Base-by-base conservation (phyloP, 2,329 filamentous ascomycete genomes). In the Exophiala aquamarina region DNA sequence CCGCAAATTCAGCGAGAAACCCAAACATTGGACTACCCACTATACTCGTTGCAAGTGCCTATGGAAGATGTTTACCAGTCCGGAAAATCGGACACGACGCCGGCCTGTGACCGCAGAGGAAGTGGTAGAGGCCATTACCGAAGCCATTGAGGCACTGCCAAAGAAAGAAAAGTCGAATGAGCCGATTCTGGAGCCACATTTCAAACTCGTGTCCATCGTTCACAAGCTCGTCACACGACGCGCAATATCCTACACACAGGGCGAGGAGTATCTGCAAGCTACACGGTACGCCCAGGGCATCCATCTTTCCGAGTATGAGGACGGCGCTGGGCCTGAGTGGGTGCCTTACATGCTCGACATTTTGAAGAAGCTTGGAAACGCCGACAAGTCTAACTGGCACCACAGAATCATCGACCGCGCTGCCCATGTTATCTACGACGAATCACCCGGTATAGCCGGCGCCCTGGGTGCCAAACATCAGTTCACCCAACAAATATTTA, bases 331-430 rank as follows among this genome's bases (percentile, higher is more conserved):
- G 64, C 68, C 76, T 52, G 68, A 75, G 7, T 83, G 79, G 71
- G 77, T 81, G 38, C 60, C 71, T 1, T 87, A 88, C 58, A 79
- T 86, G 34, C 66, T 84, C 11, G 81, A 68, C 6, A 65, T 83
- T 0, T 65, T 84, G 39, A 79, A 78, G 58, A 73, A 72, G 23
- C 66, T 86, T 43, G 77, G 79, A 44, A 70, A 70, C 28, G 89
- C 89, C 51, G 91, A 96, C 68, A 94, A 95, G 71, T 87, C 88
- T 1, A 92, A 93, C 60, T 96, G 91, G 91, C 91, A 96, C 62
- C 91, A 96, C 65, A 86, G 91, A 15, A 90, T 96, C 70, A 88
- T 89, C 43, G 84, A 86, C n/a, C 62, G 76, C 61, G 66, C 79
- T 53, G 83, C 82, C 4, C 77, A 78, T 55, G 73, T 85, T 32